Percentiles rank a stretch among this genome's conserved stretches.
These are phyloP conservation scores for Fusarium sp. DNA, from an alignment of 2,329 filamentous ascomycete species.

Conservation along the genomic window DNA sequence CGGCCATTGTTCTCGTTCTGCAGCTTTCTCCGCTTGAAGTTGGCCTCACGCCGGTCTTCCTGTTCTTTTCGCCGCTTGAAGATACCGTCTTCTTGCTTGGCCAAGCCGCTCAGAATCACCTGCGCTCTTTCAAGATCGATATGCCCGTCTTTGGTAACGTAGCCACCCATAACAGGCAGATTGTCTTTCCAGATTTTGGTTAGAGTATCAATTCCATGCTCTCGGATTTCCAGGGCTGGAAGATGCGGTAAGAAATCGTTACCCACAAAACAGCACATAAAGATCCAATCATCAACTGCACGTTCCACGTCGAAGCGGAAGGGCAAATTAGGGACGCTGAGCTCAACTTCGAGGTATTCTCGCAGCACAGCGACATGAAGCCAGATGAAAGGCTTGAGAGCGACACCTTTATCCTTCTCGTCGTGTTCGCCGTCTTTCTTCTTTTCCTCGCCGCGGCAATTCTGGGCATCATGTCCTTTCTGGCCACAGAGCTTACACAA, in stretches of 20 bases:
- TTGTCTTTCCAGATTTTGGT: slow-evolving; percentile 98
- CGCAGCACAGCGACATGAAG: slow-evolving; percentile 90
- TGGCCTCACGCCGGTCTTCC: slow-evolving; percentile 84
- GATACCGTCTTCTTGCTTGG: slow-evolving; percentile 92
- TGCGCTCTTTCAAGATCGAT: slow-evolving; percentile 90
- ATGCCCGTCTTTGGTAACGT: slow-evolving; percentile 93
- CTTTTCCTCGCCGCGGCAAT: slow-evolving; percentile 83
- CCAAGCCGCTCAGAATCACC: slow-evolving; percentile 85
- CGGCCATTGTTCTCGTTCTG: slow-evolving; percentile 63
- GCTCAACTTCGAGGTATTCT: slow-evolving; percentile 92
- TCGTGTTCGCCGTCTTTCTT: slow-evolving; percentile 82
- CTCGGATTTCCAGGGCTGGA: slow-evolving; percentile 95
- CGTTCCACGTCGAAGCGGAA: slow-evolving; percentile 95
- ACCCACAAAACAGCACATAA: slow-evolving; percentile 98
- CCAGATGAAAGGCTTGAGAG: slow-evolving; percentile 96
- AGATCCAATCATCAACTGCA: slow-evolving; percentile 97
- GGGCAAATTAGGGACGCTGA: slow-evolving; percentile 81
- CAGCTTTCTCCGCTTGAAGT: slow-evolving; percentile 80
- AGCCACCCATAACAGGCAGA: slow-evolving; percentile 89
- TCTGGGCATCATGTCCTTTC: slow-evolving; percentile 86
- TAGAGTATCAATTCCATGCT: slow-evolving; percentile 95
- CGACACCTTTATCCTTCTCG: slow-evolving; percentile 76
- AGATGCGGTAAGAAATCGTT: slow-evolving; percentile 98
- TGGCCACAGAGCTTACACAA: slow-evolving; percentile 91
- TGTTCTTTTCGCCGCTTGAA: slow-evolving; percentile 88